Evolutionary conservation across 176 grass and related monocot genomes (phyloP).

Genomic region (Bromus sterilis): DNA sequence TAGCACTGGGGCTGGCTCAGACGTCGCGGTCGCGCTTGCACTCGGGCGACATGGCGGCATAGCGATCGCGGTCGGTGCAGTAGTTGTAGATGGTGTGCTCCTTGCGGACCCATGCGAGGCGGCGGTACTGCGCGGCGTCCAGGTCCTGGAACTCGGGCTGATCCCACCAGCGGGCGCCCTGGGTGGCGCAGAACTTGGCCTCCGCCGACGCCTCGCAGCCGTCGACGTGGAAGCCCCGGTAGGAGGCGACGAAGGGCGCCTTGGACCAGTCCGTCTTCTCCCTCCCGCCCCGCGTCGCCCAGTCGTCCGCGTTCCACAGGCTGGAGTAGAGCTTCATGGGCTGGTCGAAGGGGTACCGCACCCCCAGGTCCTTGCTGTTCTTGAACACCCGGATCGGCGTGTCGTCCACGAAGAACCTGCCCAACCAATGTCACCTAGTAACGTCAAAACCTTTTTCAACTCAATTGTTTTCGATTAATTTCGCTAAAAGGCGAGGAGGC

Average conservation of each 20-base stretch:
- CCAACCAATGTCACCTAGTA: background rate
- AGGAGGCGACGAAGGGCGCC: conserved; percentile 62
- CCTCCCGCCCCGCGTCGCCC: conserved; percentile 53
- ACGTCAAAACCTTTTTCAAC: too few species aligned
- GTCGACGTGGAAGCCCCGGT: conserved; percentile 68
- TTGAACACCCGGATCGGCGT: conserved; percentile 70
- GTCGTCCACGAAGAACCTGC: conserved; percentile 66
- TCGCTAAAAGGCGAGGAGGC: too few species aligned
- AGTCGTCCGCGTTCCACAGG: conserved; percentile 82
- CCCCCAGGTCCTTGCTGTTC: conserved; percentile 61
- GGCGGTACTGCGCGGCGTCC: conserved; percentile 47
- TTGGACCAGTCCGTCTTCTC: conserved; percentile 88
- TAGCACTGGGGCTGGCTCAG: conserved; percentile 7
- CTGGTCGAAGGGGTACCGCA: conserved; percentile 67
- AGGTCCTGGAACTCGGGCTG: conserved; percentile 61
- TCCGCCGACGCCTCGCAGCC: conserved; percentile 69
- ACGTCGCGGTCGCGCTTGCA: conserved; percentile 53
- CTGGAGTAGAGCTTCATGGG: conserved; percentile 90
- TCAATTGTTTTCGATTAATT: background rate
- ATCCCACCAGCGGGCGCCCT: conserved; percentile 73
- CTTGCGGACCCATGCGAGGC: conserved; percentile 22
- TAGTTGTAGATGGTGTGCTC: conserved; percentile 76
- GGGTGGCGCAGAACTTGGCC: conserved; percentile 48
- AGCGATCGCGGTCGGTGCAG: conserved; percentile 41
- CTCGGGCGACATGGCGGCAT: conserved; percentile 36